Base-by-base conservation (phyloP, 768 basidiomycete species). In the Rhizopogon rudus region DNA sequence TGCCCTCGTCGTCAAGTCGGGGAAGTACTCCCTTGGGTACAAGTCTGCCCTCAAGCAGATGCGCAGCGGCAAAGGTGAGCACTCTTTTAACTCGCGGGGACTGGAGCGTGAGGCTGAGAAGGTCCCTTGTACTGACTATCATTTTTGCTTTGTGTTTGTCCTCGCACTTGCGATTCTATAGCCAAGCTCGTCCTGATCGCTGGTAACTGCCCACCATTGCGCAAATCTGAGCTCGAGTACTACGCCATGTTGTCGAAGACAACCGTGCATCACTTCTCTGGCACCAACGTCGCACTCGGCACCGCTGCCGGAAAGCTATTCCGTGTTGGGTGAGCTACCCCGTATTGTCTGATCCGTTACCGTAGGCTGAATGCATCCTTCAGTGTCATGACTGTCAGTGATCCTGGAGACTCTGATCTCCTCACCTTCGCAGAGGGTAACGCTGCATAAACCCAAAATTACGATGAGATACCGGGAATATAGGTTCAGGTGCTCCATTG, bases 241-340 rank as follows among this genome's bases (percentile, higher is more conserved):
- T 99, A 98, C 72, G 97, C 94, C 77, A 97, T 97, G 95, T 82
- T 99, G 71, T 97, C 94, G 63, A 99, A 99, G 82, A 98, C 96
- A 55, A 86, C 91, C 55, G 96, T 98, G 55, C 97, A 98, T 78
- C 95, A 98, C 79, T 99, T 97, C 73, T 81, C 86, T 61, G 97
- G 97, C 61, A 94, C 94, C 60, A 99, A 99, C 71, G 93, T 98
- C 64, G 91, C 96, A 57, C 88, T 99, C 61, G 97, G 97, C 56
- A 99, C 97, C 50, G 97, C 97, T 73, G 95, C 97, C 57, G 97
- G 97, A 72, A 96, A 95, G 78, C 87, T 98, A 63, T 99, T 98
- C 91, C 93, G 95, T 63, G 96, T 98, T 58, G 95, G 93, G 91
- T 93, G 53, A 51, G 81, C 74, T 16, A 13, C 25, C 14, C 8